Evolutionary conservation across 1,139 yeast genomes (phyloP).

Genomic region (Hanseniaspora sp.): DNA sequence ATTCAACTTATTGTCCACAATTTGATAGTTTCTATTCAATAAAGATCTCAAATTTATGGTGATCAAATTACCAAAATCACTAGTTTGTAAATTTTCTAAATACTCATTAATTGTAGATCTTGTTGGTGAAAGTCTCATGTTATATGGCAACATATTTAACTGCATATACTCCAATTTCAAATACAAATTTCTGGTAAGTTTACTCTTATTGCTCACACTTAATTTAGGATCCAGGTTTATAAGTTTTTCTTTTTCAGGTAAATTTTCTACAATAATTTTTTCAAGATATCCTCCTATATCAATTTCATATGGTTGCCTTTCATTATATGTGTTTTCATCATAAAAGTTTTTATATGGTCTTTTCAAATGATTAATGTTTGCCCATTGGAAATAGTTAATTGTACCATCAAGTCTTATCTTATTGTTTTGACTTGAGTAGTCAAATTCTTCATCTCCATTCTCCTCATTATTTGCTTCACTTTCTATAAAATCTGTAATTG

Average conservation of each 20-base stretch:
- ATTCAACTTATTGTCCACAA: slow-evolving; percentile 1
- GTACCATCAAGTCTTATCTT: slow-evolving; percentile 7
- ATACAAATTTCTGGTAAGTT: slow-evolving; percentile 4
- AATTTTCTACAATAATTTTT: background rate
- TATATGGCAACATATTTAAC: background rate
- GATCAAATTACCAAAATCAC: background rate
- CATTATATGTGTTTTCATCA: slow-evolving; percentile 26
- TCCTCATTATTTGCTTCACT: slow-evolving; percentile 29
- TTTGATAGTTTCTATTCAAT: slow-evolving; percentile 2
- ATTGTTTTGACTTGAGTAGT: slow-evolving; percentile 19
- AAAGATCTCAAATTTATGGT: background rate
- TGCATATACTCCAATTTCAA: slow-evolving; percentile 14
- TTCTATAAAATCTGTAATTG: slow-evolving; percentile 33
- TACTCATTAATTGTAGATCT: slow-evolving; percentile 5
- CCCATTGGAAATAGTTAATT: background rate
- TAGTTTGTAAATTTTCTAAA: slow-evolving; percentile 3
- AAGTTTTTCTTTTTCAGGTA: background rate
- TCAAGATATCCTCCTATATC: slow-evolving; percentile 30
- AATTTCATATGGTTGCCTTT: slow-evolving; percentile 30
- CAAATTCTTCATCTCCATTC: slow-evolving; percentile 28
- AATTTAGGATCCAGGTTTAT: background rate
- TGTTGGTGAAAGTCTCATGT: background rate
- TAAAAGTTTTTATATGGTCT: slow-evolving; percentile 3
- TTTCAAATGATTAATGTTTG: background rate
- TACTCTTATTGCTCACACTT: background rate